Conservation (phyloP, 129 eudicot species). For the Artemisia argyi region DNA sequence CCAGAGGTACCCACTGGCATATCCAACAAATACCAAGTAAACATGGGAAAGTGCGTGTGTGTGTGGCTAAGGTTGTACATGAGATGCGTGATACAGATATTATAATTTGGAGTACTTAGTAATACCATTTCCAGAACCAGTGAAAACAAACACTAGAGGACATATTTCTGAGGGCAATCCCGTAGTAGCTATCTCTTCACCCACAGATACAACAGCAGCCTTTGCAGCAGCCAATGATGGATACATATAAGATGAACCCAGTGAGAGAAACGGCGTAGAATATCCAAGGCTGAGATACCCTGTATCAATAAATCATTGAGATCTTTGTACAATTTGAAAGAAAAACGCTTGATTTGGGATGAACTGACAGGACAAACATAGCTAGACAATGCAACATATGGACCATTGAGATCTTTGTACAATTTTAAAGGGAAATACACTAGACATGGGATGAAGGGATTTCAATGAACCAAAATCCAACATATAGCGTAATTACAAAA, state of each 20-base stretch:
- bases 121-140: conserved; percentile 96
- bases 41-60: background rate
- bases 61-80: conserved; percentile 5
- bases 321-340: background rate
- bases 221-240: conserved; percentile 93
- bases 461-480: background rate
- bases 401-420: too few relatives aligned
- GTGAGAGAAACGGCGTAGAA: conserved; percentile 90
- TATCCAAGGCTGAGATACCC: conserved; percentile 94
- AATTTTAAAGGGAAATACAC: too few relatives aligned
- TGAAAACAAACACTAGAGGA: conserved; percentile 89
- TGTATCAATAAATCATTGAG: conserved; percentile 27
- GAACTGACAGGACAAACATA: too few relatives aligned
- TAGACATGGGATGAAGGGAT: too few relatives aligned
- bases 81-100: background rate
- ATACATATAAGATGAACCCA: conserved; percentile 96
- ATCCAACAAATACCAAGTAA: background rate
- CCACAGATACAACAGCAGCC: conserved; percentile 95
- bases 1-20: too few relatives aligned
- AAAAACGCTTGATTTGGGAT: too few relatives aligned
- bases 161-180: conserved; percentile 85
- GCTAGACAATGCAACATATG: too few relatives aligned
- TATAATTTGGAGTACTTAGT: background rate
- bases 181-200: conserved; percentile 84
- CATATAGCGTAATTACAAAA: background rate